Evolutionary conservation across 2,329 filamentous ascomycete species (phyloP), one percentile per base, ranked within the genome.

Genomic region (Neophaeococcomyces mojaviensis): DNA sequence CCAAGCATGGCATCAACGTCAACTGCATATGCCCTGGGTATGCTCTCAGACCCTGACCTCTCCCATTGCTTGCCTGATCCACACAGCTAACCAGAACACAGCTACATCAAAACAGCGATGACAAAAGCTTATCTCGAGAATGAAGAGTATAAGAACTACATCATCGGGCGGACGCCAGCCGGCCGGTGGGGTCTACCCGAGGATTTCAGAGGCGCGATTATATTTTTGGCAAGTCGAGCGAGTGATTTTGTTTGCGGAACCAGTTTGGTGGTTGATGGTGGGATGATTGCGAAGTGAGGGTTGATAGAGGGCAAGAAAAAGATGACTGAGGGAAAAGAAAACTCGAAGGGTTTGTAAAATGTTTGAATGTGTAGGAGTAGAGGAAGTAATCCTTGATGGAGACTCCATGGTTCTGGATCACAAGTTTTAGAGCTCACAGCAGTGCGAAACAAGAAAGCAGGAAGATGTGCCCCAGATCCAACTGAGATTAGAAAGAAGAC

Each of bases 51-150:
- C 12, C 13, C 36, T 16, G 3, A 32, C 28, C 9, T 16, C 13
- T 20, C 35, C 12, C 15, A 10, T 6, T 16, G 12, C 16, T 20
- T 3, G 3, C n/a, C 35, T 13, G n/a, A 8, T 7, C 15, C 33
- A 16, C 30, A 7, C 3, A 32, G 13, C 42, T 37, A 19, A 35
- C 94, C 59, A 87, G 87, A 1, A 28, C 88, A 88, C 0, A 88
- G 88, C 0, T 94, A 94, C 64, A 86, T 94, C 56, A 84, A 78
- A 44, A 94, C 88, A 10, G 88, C 94, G 48, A 95, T 95, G 88
- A 95, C 94, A 63, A 76, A 74, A 54, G 88, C 86, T 2, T 67
- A 95, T 58, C 77, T 92, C 33, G 77, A 81, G 40, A 81, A 94
- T 64, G 64, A 76, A 56, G 77, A 76, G 55, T 71, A 88, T 31